phyloP scores from a whole-genome alignment of 805 yeast species.

The Kodamaea kakaduensis region DNA sequence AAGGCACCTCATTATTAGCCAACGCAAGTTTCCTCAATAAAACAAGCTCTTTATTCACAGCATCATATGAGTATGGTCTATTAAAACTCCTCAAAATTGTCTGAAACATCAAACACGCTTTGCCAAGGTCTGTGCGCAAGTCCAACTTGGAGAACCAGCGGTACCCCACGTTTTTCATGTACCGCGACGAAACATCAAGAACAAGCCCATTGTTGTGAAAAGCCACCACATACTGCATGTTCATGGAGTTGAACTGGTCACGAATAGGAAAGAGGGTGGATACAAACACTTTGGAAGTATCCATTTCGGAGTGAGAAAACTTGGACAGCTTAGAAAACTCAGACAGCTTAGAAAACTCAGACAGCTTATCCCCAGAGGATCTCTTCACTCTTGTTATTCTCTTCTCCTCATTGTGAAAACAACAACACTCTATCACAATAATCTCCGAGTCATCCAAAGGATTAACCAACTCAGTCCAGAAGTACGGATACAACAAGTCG shows the following conservation, averaged over 20 bases:
- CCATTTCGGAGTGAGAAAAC: too few species aligned
- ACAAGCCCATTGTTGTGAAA: conserved; percentile 16
- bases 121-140: conserved; percentile 25
- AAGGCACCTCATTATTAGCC: conserved; percentile 22
- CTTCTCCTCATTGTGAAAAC: conserved; percentile 28
- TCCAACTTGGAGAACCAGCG: conserved; percentile 27
- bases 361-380: too few species aligned
- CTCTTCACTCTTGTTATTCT: conserved; percentile 21
- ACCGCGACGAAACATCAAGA: conserved; percentile 29
- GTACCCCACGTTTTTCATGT: conserved; percentile 28
- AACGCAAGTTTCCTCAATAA: conserved; percentile 20
- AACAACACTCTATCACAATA: conserved; percentile 23
- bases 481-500: conserved; percentile 34
- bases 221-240: conserved; percentile 28
- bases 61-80: conserved; percentile 2
- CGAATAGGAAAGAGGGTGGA: conserved; percentile 19
- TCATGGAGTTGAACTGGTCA: conserved; percentile 24
- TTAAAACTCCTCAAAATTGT: conserved; percentile 23
- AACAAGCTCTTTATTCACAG: conserved; percentile 17
- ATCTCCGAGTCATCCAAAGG: conserved; percentile 24
- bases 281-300: conserved; percentile 10
- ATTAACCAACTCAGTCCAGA: conserved; percentile 34
- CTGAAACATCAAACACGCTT: conserved; percentile 21
- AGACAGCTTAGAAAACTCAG: neutral
- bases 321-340: too few species aligned